Percentiles rank a stretch among this genome's conserved stretches.
Evolutionary conservation across 228 moss, liverwort and hornwort species (phyloP).

Genomic region (Sphagnum magellanicum): DNA sequence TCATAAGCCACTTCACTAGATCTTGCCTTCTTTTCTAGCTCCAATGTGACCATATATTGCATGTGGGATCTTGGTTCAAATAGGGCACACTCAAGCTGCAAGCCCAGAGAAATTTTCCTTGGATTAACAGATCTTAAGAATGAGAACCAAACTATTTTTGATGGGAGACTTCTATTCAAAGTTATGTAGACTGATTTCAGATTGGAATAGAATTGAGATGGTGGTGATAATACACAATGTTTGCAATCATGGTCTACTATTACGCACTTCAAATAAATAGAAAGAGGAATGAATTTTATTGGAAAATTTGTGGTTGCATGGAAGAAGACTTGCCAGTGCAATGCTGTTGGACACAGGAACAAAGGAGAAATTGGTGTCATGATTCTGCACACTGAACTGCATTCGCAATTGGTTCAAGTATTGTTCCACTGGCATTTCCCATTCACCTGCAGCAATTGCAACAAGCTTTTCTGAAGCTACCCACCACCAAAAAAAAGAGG

Average conservation of each 20-base stretch:
- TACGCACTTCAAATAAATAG: too few species aligned
- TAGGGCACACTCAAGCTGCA: slow-evolving; percentile 33
- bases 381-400: slow-evolving; percentile 17
- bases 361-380: slow-evolving; percentile 13
- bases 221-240: slow-evolving; percentile 3
- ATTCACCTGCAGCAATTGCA: not conserved
- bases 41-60: slow-evolving; percentile 7
- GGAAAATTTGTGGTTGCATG: too few species aligned
- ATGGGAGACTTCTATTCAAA: too few species aligned
- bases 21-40: slow-evolving; percentile 17
- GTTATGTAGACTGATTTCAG: too few species aligned
- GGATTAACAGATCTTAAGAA: not conserved
- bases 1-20: slow-evolving; percentile 24
- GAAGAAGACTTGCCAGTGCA: slow-evolving; percentile 46
- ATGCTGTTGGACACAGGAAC: not conserved
- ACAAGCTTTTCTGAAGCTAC: slow-evolving; percentile 21
- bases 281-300: too few species aligned
- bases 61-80: slow-evolving; percentile 11
- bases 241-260: slow-evolving; percentile 14
- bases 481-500: too few species aligned
- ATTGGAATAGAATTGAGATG: not conserved
- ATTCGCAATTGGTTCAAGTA: slow-evolving; percentile 19
- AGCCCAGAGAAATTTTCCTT: not conserved
- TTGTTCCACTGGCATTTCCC: slow-evolving; percentile 10
- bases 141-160: not conserved